These are phyloP conservation scores for Colletotrichum zoysiae DNA, from an alignment of 2,329 filamentous ascomycete species.

Conservation along the genomic window DNA sequence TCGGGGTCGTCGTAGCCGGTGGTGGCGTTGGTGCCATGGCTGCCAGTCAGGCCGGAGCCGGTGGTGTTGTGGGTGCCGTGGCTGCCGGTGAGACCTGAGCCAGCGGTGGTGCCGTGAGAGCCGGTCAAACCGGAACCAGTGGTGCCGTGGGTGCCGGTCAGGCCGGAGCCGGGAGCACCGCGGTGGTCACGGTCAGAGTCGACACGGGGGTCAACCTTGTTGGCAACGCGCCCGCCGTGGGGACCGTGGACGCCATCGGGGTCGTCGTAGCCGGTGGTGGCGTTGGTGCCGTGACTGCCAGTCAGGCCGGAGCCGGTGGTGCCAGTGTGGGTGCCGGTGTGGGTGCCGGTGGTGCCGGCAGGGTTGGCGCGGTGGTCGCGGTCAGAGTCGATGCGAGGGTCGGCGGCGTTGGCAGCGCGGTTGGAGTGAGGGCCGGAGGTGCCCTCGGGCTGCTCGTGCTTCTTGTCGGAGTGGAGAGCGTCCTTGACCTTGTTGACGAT, in stretches of 20 bases:
- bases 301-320: conserved; percentile 36
- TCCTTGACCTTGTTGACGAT: conserved; percentile 73
- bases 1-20: too few relatives aligned
- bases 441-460: conserved; percentile 45
- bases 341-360: conserved; percentile 49
- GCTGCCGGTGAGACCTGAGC: too few relatives aligned
- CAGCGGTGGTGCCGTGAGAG: conserved; percentile 24
- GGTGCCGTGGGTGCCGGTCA: conserved; percentile 35
- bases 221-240: conserved; percentile 60
- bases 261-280: conserved; percentile 33
- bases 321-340: conserved; percentile 38
- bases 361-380: conserved; percentile 55
- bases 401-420: conserved; percentile 60
- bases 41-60: conserved; percentile 30
- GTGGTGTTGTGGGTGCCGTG: conserved; percentile 25
- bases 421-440: conserved; percentile 52
- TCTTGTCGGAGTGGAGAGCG: conserved; percentile 60
- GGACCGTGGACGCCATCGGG: conserved; percentile 53
- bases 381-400: conserved; percentile 66
- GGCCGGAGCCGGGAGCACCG: conserved; percentile 45
- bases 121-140: conserved; percentile 33
- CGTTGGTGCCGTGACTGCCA: conserved; percentile 51
- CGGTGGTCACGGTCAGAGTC: conserved; percentile 62
- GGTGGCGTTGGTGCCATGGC: conserved; percentile 46
- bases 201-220: conserved; percentile 67